Base-by-base conservation (phyloP, 768 basidiomycete species). In the Solioccasus polychromus region DNA sequence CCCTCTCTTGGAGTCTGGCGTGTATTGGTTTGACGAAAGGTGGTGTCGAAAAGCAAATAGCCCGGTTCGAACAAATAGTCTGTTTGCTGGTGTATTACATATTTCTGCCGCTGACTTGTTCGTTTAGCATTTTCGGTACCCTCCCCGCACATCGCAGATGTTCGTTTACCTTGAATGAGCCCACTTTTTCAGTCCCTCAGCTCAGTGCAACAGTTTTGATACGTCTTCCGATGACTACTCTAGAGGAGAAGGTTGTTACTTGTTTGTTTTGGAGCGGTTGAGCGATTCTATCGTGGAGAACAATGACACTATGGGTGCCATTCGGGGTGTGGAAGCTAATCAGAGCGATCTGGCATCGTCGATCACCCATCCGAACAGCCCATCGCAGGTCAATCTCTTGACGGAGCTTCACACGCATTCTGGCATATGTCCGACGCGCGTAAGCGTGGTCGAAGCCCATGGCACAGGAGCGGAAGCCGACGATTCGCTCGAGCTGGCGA, bases 381-480 rank as follows among this genome's bases (percentile, higher is more conserved):
- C 77, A 3, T 79, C 85, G 2, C 87, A 88, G 53, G 64, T 70
- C 6, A 52, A 61, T 11, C 76, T 90, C n/a, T 76, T 87, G 50
- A 58, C 59, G 30, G 69, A 64, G 3, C 61, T 84, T 18, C 61
- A 85, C 12, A 54, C 64, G 14, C 66, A 63, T 32, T 66, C 80
- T 15, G 71, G 72, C 4, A 57, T 84, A 10, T 59, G 66, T 31
- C 65, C 79, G 0, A 54, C 54, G 29, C 69, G 75, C 3, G 66
- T 90, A 42, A 78, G 74, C 48, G 76, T 86, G 18, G 72, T 84
- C 18, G 88, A 90, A 58, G 83, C 84, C 3, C 87, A 89, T 59
- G 86, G 84, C 1, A 84, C 86, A 2, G 88, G 80, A 0, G 81
- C 86, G 0, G 81, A 82, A 54, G 80, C 79, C 2, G 87, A 86